phyloP scores from a whole-genome alignment of 2,329 filamentous ascomycete genomes.

The Neurospora sp. region DNA sequence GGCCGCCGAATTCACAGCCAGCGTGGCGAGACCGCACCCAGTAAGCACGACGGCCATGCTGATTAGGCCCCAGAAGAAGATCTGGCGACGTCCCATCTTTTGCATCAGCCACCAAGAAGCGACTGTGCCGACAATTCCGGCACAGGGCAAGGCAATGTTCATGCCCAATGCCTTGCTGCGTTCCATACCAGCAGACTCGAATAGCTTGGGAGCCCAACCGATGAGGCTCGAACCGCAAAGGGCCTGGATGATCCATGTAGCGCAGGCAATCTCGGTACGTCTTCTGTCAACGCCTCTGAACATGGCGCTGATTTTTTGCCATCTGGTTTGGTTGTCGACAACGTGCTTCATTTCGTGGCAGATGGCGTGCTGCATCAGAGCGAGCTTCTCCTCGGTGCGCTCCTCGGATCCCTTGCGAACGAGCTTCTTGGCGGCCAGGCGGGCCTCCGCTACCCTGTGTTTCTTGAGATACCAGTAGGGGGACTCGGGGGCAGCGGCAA shows the following conservation, averaged over 20 bases:
- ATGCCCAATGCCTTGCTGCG: conserved; percentile 24
- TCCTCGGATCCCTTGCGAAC: conserved; percentile 7
- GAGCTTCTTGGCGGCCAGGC: conserved; percentile 35
- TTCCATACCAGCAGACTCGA: conserved; percentile 27
- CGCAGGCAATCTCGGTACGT: conserved; percentile 42
- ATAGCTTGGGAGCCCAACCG: conserved; percentile 32
- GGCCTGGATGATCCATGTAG: conserved; percentile 39
- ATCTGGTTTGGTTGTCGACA: background rate
- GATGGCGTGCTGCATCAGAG: conserved; percentile 44
- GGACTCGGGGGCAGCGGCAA: conserved; percentile 9
- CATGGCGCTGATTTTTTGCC: conserved; percentile 2
- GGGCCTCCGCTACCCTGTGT: conserved; percentile 34
- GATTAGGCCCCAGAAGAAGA: conserved; percentile 11
- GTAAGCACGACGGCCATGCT: conserved; percentile 31
- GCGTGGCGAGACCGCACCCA: conserved; percentile 21
- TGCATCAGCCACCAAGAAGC: conserved; percentile 34
- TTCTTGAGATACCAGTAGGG: conserved; percentile 42
- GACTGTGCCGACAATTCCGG: conserved; percentile 34
- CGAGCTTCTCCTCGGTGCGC: conserved; percentile 23
- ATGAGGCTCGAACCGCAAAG: conserved; percentile 39
- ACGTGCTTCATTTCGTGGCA: conserved; percentile 9
- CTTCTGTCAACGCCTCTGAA: conserved; percentile 42
- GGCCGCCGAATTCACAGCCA: conserved; percentile 6
- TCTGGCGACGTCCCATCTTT: conserved; percentile 6
- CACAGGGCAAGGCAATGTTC: conserved; percentile 28